These are phyloP conservation scores for Hericium erinaceus DNA, from an alignment of 768 basidiomycete genomes.

Conservation along the genomic window DNA sequence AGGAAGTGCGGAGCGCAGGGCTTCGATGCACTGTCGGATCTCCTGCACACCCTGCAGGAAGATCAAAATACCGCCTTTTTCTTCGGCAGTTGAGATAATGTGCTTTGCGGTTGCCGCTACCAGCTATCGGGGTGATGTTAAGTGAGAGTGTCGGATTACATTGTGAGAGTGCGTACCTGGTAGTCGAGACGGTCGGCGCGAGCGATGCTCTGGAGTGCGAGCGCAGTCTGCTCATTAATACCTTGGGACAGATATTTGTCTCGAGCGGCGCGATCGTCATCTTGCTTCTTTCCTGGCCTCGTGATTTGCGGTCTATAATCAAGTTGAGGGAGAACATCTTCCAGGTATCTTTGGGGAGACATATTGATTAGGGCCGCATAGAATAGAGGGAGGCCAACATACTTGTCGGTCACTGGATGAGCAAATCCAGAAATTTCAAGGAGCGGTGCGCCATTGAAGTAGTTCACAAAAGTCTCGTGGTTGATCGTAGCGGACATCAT, in stretches of 20 bases:
- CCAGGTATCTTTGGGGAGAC: conserved; percentile 5
- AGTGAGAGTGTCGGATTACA: too few species aligned
- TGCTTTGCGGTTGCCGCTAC: conserved; percentile 49
- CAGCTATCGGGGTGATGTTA: conserved; percentile 1
- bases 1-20: conserved; percentile 30
- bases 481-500: conserved; percentile 97
- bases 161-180: conserved; percentile 32
- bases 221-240: conserved; percentile 40
- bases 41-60: conserved; percentile 91
- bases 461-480: conserved; percentile 72
- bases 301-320: conserved; percentile 7
- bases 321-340: conserved; percentile 7
- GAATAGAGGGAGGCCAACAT: conserved; percentile 15
- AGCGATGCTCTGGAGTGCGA: conserved; percentile 50
- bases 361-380: neutral
- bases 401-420: conserved; percentile 71
- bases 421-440: conserved; percentile 79
- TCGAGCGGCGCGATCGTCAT: conserved; percentile 6
- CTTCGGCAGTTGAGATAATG: conserved; percentile 40
- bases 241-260: conserved; percentile 40
- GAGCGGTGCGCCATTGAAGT: conserved; percentile 75
- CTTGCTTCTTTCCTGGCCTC: conserved; percentile 5
- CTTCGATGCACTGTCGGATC: conserved; percentile 68
- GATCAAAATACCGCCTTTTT: conserved; percentile 65
- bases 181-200: conserved; percentile 65